Base-by-base conservation (phyloP, 2,329 filamentous ascomycete genomes). In the Trichoderma pleuroti region DNA sequence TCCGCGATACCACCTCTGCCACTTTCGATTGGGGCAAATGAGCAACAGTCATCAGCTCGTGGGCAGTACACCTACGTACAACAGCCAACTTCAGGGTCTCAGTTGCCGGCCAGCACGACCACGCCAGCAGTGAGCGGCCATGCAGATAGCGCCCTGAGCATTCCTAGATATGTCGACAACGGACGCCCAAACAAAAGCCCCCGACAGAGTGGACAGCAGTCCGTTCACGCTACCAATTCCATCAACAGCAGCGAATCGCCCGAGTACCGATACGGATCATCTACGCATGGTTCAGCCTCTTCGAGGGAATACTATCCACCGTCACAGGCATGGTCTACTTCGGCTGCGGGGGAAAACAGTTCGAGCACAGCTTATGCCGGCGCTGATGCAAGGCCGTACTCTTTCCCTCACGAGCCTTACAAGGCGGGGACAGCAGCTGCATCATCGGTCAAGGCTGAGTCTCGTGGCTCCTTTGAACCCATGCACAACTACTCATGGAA, bases 401-500 rank as follows among this genome's bases (percentile, higher is more conserved):
- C 82, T 0, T 86, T 84, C 67, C 78, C 84, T 1, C 78, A 80
- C 56, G 84, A 86, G 46, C 81, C 84, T 49, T 86, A 86, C 77
- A 85, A 86, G 76, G 75, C 72, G 65, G 71, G 73, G 52, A 69
- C 76, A 28, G 61, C 75, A 16, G 74, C 73, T 39, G 70, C 77
- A 11, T 74, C 79, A 11, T 74, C 79, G n/a, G 66, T 76, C 16
- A 80, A 80, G 74, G 73, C 79, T 8, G 80, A 81, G 18, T 76
- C 81, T 32, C 78, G 82, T 59, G 82, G 81, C 21, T 85, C 85
- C 16, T 86, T 85, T 71, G 83, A 84, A 68, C 81, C 80, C 62
- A 81, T 87, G 78, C 85, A 83, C 76, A 85, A 88, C 76, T 89
- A 89, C 76, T 87, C 86, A 36, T 89, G 87, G 87, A 87, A 84